Percentiles rank a stretch among this genome's conserved stretches.
phyloP scores from a whole-genome alignment of 805 yeast species.

The Starmerella lactis-condensi region DNA sequence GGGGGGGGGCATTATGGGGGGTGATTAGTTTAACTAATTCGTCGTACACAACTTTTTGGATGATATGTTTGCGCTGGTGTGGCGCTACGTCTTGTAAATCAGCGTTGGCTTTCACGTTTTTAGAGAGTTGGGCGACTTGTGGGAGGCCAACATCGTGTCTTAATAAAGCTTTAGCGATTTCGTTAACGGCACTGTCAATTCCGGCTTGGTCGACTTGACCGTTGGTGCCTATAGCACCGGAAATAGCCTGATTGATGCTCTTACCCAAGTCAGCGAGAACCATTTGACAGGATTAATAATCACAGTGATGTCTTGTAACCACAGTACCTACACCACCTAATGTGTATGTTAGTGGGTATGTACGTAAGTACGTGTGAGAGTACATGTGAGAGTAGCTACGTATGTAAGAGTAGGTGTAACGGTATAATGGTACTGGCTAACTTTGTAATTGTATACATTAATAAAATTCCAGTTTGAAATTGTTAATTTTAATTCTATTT shows the following conservation, averaged over 20 bases:
- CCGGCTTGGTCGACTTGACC: conserved; percentile 40
- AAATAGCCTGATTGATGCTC: conserved; percentile 56
- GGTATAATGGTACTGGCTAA: no score
- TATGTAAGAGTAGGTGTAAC: no score
- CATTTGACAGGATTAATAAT: conserved; percentile 26
- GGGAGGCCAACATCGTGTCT: conserved; percentile 89
- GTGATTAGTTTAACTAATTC: conserved; percentile 78
- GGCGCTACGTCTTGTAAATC: conserved; percentile 35
- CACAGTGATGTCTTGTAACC: background rate
- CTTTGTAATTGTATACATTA: no score
- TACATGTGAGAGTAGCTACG: background rate
- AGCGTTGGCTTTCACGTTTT: conserved; percentile 43
- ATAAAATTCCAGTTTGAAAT: no score
- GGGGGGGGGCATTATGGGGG: conserved; percentile 25
- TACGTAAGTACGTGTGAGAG: background rate
- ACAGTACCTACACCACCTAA: background rate
- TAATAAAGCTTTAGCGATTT: conserved; percentile 71
- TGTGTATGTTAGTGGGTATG: background rate
- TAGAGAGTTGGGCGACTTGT: conserved; percentile 60
- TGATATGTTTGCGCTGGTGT: conserved; percentile 53
- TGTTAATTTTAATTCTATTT: no score
- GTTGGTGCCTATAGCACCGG: conserved; percentile 38
- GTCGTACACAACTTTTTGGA: conserved; percentile 86
- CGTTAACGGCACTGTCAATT: conserved; percentile 60
- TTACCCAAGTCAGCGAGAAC: conserved; percentile 66